Evolutionary conservation across 169 alveolate genomes (phyloP).

Genomic region (Cryptosporidium parvum): DNA sequence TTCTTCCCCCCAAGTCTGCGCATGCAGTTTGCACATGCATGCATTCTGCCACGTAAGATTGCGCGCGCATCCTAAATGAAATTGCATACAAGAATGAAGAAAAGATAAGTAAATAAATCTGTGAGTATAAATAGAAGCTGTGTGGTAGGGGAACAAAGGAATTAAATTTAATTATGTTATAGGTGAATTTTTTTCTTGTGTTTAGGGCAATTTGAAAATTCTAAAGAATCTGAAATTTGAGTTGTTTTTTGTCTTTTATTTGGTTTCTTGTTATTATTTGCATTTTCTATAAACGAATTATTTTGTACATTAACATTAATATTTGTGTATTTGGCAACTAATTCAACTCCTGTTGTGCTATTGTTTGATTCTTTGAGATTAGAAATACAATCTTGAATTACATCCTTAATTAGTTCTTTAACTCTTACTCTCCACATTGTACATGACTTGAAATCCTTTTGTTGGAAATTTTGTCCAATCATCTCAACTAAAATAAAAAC

Average conservation of each 20-base stretch:
- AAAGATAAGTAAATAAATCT: too few relatives aligned
- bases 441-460: constrained; percentile 29
- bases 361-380: constrained; percentile 1
- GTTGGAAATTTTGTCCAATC: constrained; percentile 52
- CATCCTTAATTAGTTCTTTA: constrained; percentile 26
- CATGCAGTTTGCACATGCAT: background rate
- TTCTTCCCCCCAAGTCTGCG: too few relatives aligned
- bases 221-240: background rate
- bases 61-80: background rate
- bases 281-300: background rate
- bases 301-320: background rate
- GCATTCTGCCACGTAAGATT: background rate
- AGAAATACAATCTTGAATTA: constrained; percentile 4
- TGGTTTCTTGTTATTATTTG: constrained; percentile 9
- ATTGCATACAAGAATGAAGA: background rate
- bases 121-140: background rate
- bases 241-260: background rate
- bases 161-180: background rate
- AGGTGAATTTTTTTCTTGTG: constrained; percentile 4
- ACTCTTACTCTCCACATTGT: constrained; percentile 40
- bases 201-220: background rate
- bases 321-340: constrained; percentile 22
- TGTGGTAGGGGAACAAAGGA: background rate
- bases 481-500: constrained; percentile 68
- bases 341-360: constrained; percentile 52